Conservation (phyloP, 768 basidiomycete genomes). For the Leccinum uliginosum region DNA sequence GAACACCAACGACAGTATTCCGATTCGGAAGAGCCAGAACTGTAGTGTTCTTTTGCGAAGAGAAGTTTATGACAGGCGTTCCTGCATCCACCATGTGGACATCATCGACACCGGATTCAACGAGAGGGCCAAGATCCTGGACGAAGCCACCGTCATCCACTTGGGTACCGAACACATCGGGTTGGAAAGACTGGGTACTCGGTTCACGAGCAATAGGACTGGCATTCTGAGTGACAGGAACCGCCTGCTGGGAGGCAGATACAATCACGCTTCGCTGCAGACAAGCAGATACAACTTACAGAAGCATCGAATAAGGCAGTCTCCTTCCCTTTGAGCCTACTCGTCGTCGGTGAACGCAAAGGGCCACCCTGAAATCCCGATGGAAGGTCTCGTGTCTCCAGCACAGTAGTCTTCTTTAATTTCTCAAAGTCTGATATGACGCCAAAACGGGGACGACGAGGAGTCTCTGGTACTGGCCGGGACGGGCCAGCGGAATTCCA, state of each 20-base stretch:
- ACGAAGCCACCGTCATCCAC: conserved; percentile 8
- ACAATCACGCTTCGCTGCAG: background rate
- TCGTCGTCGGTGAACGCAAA: conserved; percentile 16
- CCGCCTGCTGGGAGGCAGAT: conserved; percentile 1
- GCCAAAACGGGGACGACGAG: conserved; percentile 34
- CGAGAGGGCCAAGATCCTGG: conserved; percentile 12
- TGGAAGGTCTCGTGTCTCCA: conserved; percentile 20
- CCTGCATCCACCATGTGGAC: conserved; percentile 31
- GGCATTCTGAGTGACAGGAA: conserved; percentile 20
- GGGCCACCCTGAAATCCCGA: conserved; percentile 23
- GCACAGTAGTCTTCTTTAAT: conserved; percentile 11
- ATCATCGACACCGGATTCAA: conserved; percentile 29
- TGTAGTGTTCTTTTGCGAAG: conserved; percentile 30
- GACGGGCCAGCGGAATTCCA: conserved; percentile 26
- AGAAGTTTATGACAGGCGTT: conserved; percentile 4
- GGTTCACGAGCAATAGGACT: conserved; percentile 18
- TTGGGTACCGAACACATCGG: conserved; percentile 20
- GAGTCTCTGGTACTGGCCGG: conserved; percentile 32
- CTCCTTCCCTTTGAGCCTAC: conserved; percentile 18
- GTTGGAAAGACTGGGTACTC: conserved; percentile 7
- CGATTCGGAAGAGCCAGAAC: conserved; percentile 44
- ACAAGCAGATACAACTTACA: conserved; percentile 1
- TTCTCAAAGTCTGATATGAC: conserved; percentile 23
- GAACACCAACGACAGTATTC: conserved; percentile 48
- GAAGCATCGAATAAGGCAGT: background rate